phyloP scores from a whole-genome alignment of 1,139 yeast genomes.

The Diutina pseudorugosa region DNA sequence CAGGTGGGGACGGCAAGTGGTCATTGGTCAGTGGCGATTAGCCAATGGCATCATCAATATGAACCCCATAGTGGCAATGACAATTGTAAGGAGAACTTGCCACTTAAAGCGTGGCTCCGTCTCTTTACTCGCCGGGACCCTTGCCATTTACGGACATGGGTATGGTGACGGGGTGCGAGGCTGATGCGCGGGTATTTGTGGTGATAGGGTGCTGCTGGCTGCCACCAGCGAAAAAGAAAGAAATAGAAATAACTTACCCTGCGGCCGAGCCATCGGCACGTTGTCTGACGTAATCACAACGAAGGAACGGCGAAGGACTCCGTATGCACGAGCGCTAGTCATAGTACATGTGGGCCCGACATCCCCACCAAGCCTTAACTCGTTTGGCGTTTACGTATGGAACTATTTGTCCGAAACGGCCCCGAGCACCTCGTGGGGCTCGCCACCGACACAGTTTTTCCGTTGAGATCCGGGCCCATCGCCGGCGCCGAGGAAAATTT shows the following conservation, averaged over 20 bases:
- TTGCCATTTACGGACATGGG: background rate
- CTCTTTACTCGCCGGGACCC: too few species aligned
- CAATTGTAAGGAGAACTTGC: too few species aligned
- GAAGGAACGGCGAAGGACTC: background rate
- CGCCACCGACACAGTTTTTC: background rate
- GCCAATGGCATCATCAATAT: too few species aligned
- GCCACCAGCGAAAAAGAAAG: background rate
- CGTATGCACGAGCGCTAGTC: background rate
- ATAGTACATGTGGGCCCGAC: too few species aligned
- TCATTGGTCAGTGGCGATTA: too few species aligned
- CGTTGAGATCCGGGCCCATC: background rate
- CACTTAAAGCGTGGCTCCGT: too few species aligned
- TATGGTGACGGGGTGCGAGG: background rate
- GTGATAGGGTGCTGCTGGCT: background rate
- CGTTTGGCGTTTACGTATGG: background rate
- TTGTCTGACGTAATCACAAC: background rate
- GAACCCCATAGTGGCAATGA: too few species aligned
- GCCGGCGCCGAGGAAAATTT: background rate
- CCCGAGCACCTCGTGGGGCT: background rate
- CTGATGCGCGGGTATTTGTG: background rate
- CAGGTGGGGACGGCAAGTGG: too few species aligned
- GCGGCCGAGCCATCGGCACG: background rate
- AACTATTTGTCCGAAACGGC: background rate
- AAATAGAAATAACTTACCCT: background rate
- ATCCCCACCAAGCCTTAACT: background rate